Evolutionary conservation across 495 filamentous ascomycete genomes (phyloP), one percentile per base, ranked within the genome.

Genomic region (Rostrohypoxylon terebratum): DNA sequence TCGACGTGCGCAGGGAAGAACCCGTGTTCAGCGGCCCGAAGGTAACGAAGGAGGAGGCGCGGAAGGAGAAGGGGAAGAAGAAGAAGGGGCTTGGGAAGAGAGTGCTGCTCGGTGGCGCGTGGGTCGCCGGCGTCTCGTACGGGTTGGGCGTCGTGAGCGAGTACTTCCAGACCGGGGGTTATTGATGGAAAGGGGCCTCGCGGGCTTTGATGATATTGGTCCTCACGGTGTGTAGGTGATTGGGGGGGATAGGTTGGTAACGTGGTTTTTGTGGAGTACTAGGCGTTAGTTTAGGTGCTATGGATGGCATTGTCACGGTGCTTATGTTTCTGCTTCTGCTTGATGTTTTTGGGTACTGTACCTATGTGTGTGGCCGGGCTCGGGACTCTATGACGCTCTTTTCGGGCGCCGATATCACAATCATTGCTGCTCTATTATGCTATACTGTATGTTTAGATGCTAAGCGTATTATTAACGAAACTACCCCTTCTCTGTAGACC

Each of bases 131-230:
- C 16, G 83, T 87, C 20, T 88, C 86, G 25, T 94, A 93, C 80
- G 87, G 87, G 3, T 74, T 93, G 44, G 91, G 90, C 3, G 90
- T 91, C n/a, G 84, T 90, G 13, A 80, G 81, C 4, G 90, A 94
- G 74, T 90, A 87, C 63, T 89, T 93, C 75, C 83, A 81, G 54
- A 89, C 86, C 3, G 88, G 89, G 0, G 88, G 88, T 0, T 0
- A 9, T 53, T 1, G 87, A 89, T 62, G 88, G 88, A 2, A 78
- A 67, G 62, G 87, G 87, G 0, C 81, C 85, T 3, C 85, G 85
- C 53, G 87, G 82, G 1, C 85, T 90, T 55, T 85, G 66, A 79
- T 62, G 25, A 50, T 25, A 11, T 8, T 28, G 4, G 31, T 3
- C 18, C 2, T 34, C 33, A 16, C 14, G 21, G 21, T 51, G 47